phyloP scores from a whole-genome alignment of 2,329 filamentous ascomycete species.

The Sporothrix sp. region DNA sequence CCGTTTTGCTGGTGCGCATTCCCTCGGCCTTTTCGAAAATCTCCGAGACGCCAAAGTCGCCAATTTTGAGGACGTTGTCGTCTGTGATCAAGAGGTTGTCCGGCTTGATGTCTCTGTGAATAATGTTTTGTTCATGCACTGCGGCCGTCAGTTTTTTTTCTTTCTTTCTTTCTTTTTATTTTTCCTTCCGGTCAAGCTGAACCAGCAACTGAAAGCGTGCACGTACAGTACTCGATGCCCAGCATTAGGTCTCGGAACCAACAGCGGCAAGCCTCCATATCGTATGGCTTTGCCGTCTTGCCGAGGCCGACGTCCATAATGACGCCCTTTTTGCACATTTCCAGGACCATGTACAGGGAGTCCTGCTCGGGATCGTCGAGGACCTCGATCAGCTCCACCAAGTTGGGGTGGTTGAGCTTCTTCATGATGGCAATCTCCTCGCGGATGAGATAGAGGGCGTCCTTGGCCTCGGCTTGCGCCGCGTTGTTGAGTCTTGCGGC shows the following conservation, averaged over 20 bases:
- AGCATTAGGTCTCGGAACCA: slow-evolving; percentile 95
- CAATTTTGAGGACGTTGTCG: slow-evolving; percentile 91
- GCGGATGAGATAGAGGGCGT: slow-evolving; percentile 76
- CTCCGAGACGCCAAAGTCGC: slow-evolving; percentile 98
- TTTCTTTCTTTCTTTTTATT: no score
- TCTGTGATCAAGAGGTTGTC: slow-evolving; percentile 87
- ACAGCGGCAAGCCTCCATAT: slow-evolving; percentile 68
- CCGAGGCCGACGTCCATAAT: slow-evolving; percentile 93
- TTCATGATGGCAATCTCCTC: slow-evolving; percentile 99
- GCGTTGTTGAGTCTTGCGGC: slow-evolving; percentile 22
- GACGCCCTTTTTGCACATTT: slow-evolving; percentile 98
- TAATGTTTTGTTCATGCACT: slow-evolving; percentile 90
- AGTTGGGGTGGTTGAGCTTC: slow-evolving; percentile 86
- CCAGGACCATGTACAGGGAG: slow-evolving; percentile 95
- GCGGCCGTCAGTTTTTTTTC: no score
- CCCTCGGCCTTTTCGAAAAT: slow-evolving; percentile 83
- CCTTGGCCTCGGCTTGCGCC: slow-evolving; percentile 51
- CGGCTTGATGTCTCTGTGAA: slow-evolving; percentile 95
- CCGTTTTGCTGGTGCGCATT: slow-evolving; percentile 89
- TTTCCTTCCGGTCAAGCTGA: no score
- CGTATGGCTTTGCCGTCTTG: slow-evolving; percentile 71
- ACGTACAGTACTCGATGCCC: slow-evolving; percentile 82
- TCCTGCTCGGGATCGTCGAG: slow-evolving; percentile 93
- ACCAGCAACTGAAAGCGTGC: no score
- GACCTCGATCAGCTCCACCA: slow-evolving; percentile 90